phyloP scores from a whole-genome alignment of 1,284 basidiomycete species.

The Apiotrichum siamense region DNA sequence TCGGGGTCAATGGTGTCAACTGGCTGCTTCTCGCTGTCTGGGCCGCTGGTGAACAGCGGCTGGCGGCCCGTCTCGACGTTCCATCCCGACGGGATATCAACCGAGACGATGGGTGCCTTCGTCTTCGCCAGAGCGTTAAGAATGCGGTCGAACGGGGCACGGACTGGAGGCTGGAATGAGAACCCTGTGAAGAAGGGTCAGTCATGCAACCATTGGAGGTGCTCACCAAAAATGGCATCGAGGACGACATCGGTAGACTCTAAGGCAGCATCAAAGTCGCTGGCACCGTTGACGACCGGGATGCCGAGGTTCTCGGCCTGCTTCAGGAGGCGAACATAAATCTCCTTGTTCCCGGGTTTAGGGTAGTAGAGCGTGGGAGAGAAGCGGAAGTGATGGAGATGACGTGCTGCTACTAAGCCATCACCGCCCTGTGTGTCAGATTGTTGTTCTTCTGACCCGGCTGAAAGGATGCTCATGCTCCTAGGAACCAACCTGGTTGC shows the following conservation, averaged over 20 bases:
- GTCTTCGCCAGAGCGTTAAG: constrained; percentile 63
- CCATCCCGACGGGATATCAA: constrained; percentile 97
- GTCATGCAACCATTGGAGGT: background rate
- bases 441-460: too few species aligned
- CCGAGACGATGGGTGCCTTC: constrained; percentile 70
- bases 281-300: constrained; percentile 56
- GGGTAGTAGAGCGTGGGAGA: constrained; percentile 80
- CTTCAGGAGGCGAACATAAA: constrained; percentile 74
- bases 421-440: constrained; percentile 67
- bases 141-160: constrained; percentile 76
- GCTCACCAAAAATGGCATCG: constrained; percentile 80
- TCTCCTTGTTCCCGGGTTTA: constrained; percentile 74
- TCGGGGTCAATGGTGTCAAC: constrained; percentile 59
- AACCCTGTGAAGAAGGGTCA: constrained; percentile 56
- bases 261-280: constrained; percentile 55
- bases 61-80: constrained; percentile 56
- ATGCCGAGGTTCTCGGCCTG: constrained; percentile 88
- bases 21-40: constrained; percentile 58
- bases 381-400: constrained; percentile 87
- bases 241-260: constrained; percentile 72
- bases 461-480: too few species aligned
- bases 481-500: constrained; percentile 69
- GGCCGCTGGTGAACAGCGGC: constrained; percentile 44
- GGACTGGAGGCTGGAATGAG: constrained; percentile 82
- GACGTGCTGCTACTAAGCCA: constrained; percentile 90